A percentile compares a stretch with the other conserved stretches of the same genome.
Evolutionary conservation across 768 basidiomycete genomes (phyloP).

Genomic region (Panus rudis): DNA sequence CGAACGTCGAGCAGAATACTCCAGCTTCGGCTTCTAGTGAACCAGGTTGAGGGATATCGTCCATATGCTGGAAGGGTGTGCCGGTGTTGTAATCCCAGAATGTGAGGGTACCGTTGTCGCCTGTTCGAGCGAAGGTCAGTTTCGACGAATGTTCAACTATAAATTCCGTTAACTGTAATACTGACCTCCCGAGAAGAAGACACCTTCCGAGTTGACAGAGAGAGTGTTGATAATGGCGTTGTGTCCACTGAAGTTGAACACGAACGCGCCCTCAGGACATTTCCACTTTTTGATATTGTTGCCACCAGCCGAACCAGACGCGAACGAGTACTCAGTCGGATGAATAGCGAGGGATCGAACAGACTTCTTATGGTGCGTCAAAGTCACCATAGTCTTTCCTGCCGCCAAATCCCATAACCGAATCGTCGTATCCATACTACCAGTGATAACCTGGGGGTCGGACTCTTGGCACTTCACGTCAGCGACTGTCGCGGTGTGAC

Average conservation of each 20-base stretch:
- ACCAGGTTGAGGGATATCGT: slow-evolving; percentile 95
- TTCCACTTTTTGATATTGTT: slow-evolving; percentile 99
- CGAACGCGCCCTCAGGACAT: slow-evolving; percentile 92
- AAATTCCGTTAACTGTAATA: slow-evolving; percentile 9
- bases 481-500: slow-evolving; percentile 92
- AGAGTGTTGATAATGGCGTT: slow-evolving; percentile 97
- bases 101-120: slow-evolving; percentile 85
- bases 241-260: slow-evolving; percentile 94
- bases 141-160: too few species aligned
- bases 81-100: slow-evolving; percentile 97
- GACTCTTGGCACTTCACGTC: slow-evolving; percentile 95
- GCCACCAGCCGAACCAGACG: slow-evolving; percentile 92
- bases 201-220: slow-evolving; percentile 90
- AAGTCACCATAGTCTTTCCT: slow-evolving; percentile 91
- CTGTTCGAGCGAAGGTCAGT: slow-evolving; percentile 30
- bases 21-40: slow-evolving; percentile 96
- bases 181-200: slow-evolving; percentile 93
- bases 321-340: slow-evolving; percentile 95
- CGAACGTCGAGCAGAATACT: slow-evolving; percentile 95
- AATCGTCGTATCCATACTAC: slow-evolving; percentile 96
- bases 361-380: slow-evolving; percentile 99
- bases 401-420: slow-evolving; percentile 98
- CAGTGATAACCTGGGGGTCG: slow-evolving; percentile 97
- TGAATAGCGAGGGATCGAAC: slow-evolving; percentile 92
- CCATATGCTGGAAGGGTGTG: slow-evolving; percentile 88